Conservation (phyloP, 345 rosid species). For the Pistacia atlantica region DNA sequence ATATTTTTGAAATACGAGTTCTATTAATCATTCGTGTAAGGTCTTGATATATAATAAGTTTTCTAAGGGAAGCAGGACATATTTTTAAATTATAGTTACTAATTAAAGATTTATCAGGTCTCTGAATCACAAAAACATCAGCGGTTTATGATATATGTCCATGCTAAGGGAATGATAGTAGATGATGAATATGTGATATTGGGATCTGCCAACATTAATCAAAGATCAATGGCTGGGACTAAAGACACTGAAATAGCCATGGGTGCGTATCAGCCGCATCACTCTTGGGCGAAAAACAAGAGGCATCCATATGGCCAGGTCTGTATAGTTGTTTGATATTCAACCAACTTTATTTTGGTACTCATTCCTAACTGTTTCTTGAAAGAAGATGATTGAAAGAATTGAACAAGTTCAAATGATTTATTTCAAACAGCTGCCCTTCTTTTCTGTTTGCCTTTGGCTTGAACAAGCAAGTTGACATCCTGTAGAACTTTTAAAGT, state of each 20-base stretch:
- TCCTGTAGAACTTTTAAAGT: neutral
- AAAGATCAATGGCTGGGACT: conserved; percentile 96
- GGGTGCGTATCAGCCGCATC: conserved; percentile 96
- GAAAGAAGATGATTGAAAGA: neutral
- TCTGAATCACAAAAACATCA: conserved; percentile 43
- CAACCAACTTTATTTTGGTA: neutral
- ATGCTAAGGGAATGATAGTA: conserved; percentile 92
- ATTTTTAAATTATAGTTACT: neutral
- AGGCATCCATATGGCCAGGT: conserved; percentile 88
- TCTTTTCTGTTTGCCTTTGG: neutral
- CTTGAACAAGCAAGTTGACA: neutral
- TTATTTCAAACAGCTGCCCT: neutral
- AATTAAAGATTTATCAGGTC: conserved; percentile 34
- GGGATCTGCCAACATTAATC: conserved; percentile 96
- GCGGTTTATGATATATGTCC: conserved; percentile 93
- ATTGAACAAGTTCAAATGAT: neutral
- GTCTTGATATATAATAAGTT: neutral
- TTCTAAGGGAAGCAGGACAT: neutral
- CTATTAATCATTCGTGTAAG: too few species aligned
- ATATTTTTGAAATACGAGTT: neutral
- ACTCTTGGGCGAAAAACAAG: conserved; percentile 59
- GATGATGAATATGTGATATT: conserved; percentile 85
- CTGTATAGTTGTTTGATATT: conserved; percentile 11
- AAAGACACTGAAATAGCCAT: conserved; percentile 93
- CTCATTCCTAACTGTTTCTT: neutral